phyloP scores from a whole-genome alignment of 805 yeast species.

The Suhomyces tanzawaensis region DNA sequence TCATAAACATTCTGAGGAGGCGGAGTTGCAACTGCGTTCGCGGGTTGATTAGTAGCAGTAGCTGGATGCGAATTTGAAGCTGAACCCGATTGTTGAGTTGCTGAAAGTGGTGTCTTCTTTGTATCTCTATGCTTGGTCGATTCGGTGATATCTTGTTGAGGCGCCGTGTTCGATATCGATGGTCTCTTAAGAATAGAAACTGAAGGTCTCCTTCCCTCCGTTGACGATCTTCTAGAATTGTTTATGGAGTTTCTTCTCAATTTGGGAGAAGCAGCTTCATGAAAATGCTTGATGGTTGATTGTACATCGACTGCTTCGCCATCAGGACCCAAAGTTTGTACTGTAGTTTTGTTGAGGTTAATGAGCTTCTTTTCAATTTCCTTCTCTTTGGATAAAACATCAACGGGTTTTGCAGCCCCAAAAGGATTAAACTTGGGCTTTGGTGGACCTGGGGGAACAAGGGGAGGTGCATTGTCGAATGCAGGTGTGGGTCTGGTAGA shows the following conservation, averaged over 20 bases:
- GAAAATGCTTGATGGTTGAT: slow-evolving; percentile 13
- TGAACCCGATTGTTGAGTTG: too few relatives aligned
- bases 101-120: too few relatives aligned
- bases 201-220: slow-evolving; percentile 14
- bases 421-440: slow-evolving; percentile 63
- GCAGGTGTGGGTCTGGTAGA: slow-evolving; percentile 1
- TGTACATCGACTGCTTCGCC: slow-evolving; percentile 48
- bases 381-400: slow-evolving; percentile 59
- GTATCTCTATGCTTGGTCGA: too few relatives aligned
- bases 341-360: slow-evolving; percentile 79
- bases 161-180: neutral
- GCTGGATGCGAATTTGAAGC: too few relatives aligned
- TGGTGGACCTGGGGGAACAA: slow-evolving; percentile 13
- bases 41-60: neutral
- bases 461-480: neutral
- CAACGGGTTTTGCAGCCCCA: slow-evolving; percentile 85
- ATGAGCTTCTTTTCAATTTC: slow-evolving; percentile 77
- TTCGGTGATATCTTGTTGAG: too few relatives aligned
- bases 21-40: slow-evolving; percentile 19
- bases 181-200: slow-evolving; percentile 20
- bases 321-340: slow-evolving; percentile 85
- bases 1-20: slow-evolving; percentile 16
- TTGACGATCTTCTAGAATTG: slow-evolving; percentile 10
- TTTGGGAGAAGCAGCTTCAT: slow-evolving; percentile 8
- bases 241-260: slow-evolving; percentile 9